Evolutionary conservation across 176 grass and related monocot genomes (phyloP), one percentile per base, ranked within the genome.

Genomic region (Puccinellia tenuiflora): DNA sequence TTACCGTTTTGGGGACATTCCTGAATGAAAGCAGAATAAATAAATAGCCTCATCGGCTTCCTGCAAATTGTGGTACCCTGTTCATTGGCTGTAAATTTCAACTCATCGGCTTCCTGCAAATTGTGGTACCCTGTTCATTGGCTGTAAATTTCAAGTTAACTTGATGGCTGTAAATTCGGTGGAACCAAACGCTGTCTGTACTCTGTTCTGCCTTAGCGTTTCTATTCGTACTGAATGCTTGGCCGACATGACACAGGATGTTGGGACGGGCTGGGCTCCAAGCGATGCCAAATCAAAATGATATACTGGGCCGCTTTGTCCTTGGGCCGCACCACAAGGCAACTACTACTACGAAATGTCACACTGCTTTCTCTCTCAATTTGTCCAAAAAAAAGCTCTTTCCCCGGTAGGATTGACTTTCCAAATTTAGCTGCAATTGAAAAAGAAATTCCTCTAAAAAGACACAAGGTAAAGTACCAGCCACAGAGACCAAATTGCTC

Each of bases 11-110:
- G 18, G 55, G 75, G 31, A 5, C 67, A 52, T 50, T 87, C 68
- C 59, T 79, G 20, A 77, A 63, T 79, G 20, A 77, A 63, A 68
- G 38, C 20, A 53, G 59, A 82, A 86, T 83, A 82, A 73, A 73
- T 10, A 28, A 73, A 55, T 52, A 64, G 54, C 72, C 22, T 40
- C 18, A 24, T 10, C 35, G 73, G 26, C 56, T 79, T 74, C 45
- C 28, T 82, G 53, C 79, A 40, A 34, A 34, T 24, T 59, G 67
- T 51, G 72, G 54, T 18, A 1, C n/a, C n/a, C n/a, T n/a, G 5
- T 69, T 18, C 29, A 66, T 78, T 37, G 78, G 39, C 29, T 82
- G 63, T 55, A 78, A 63, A 71, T 78, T 35, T 71, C 35, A 56
- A 3, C 14, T 50, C 3, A 3, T 34, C 9, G 33, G 1, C 38